Base-by-base conservation (phyloP, 2,329 filamentous ascomycete genomes). In the Sclerotinia subarctica region DNA sequence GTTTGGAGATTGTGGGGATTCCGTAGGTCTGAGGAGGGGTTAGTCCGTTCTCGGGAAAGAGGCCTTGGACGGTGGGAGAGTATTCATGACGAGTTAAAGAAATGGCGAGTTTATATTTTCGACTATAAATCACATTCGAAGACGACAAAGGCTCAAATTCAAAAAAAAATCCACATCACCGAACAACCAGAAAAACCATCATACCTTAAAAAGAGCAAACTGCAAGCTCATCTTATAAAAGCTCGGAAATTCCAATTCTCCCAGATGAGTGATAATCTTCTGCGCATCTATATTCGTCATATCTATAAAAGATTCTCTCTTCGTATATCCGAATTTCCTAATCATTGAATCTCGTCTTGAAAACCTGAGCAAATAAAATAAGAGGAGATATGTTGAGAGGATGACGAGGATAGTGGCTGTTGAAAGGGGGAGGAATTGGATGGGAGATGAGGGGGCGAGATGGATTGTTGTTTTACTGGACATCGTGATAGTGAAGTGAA, bases 151-250 rank as follows among this genome's bases (percentile, higher is more conserved):
- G 38, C 11, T 42, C 53, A 10, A 56, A 21, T 10, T 56, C 10
- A 29, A 42, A 60, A 60, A 29, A 2, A 13, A 19, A 29, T 42
- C 38, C 38, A 42, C 3, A 15, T 15, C 38, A 42, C 38, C 38
- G 38, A 15, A 38, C 52, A 24, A 46, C 53, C 21, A 3, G n/a
- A 46, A 47, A 51, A 57, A 68, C 38, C 68, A 77, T 47, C 69
- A 42, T 42, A 84, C 83, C 77, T 83, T 83, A 75, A 88, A 87
- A 7, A 89, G 78, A 1, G 86, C 85, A 74, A 88, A 87, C 67
- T 86, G 82, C 6, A 87, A 76, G 1, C 84, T 80, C 62, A 82
- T 85, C 17, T 79, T 74, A 65, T 79, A 82, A 0, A 82, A 79
- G 59, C 80, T 82, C 0, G 86, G 86, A 70, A 89, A 89, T 72